A percentile compares a stretch with the other conserved stretches of the same genome.
phyloP scores from a whole-genome alignment of 2,329 filamentous ascomycete genomes.

The Aspergillus cejpii region DNA sequence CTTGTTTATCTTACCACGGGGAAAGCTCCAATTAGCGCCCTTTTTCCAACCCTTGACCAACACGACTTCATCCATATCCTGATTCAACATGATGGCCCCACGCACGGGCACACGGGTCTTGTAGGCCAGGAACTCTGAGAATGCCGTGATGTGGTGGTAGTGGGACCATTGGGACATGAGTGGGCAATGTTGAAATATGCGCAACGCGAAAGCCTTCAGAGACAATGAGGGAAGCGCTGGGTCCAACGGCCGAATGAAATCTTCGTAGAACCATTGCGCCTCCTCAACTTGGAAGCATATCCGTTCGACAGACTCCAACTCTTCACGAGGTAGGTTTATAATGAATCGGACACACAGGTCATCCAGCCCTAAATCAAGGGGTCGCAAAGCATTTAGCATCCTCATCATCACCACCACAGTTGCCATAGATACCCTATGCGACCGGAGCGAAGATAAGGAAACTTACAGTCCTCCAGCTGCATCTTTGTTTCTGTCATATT shows the following conservation, averaged over 20 bases:
- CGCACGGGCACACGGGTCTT: constrained; percentile 91
- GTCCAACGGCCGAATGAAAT: constrained; percentile 90
- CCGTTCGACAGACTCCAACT: constrained; percentile 80
- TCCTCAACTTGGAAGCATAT: constrained; percentile 99
- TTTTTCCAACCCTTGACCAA: constrained; percentile 99
- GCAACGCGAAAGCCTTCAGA: constrained; percentile 75
- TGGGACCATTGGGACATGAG: constrained; percentile 73
- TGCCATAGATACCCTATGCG: neutral
- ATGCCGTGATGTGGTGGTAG: constrained; percentile 72
- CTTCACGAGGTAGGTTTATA: constrained; percentile 88
- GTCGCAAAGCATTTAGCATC: constrained; percentile 9
- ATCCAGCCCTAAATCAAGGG: constrained; percentile 67
- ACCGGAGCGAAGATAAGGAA: neutral
- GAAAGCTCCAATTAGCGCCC: constrained; percentile 91
- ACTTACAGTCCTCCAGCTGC: constrained; percentile 81
- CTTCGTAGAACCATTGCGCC: constrained; percentile 99
- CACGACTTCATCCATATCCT: constrained; percentile 87
- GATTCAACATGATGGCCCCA: constrained; percentile 86
- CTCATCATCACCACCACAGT: constrained; percentile 13
- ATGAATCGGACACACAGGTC: constrained; percentile 97
- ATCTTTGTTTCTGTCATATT: constrained; percentile 71
- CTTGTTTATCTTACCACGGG: constrained; percentile 95
- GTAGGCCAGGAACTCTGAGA: constrained; percentile 87
- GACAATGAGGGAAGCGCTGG: constrained; percentile 77
- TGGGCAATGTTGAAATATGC: constrained; percentile 91